phyloP scores from a whole-genome alignment of 768 basidiomycete species.

The Phylloporus sp. region DNA sequence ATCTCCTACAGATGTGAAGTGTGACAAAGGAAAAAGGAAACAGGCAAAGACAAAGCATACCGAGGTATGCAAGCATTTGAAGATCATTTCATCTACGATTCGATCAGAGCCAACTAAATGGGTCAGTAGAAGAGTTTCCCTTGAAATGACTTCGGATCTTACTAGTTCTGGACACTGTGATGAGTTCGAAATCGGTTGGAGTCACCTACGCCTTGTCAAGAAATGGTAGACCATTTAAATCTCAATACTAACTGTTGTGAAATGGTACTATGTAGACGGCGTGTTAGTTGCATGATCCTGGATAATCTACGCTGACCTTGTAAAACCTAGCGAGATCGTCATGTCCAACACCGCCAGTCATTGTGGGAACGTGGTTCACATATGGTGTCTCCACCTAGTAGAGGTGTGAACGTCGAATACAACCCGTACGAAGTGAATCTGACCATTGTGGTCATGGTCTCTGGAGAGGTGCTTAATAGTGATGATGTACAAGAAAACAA shows the following conservation, averaged over 20 bases:
- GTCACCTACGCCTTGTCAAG: conserved; percentile 29
- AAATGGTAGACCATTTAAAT: neutral
- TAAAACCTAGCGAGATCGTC: conserved; percentile 44
- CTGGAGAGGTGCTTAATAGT: conserved; percentile 17
- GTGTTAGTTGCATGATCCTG: neutral
- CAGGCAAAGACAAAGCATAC: conserved; percentile 14
- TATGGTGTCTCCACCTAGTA: conserved; percentile 39
- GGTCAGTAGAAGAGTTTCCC: neutral
- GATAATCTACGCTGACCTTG: conserved; percentile 26
- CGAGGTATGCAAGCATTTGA: conserved; percentile 38
- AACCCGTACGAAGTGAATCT: neutral
- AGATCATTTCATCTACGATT: conserved; percentile 46
- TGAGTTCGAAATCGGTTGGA: conserved; percentile 37
- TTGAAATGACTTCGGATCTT: conserved; percentile 3
- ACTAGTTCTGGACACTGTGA: conserved; percentile 40
- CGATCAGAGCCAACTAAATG: conserved; percentile 37
- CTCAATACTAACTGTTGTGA: conserved; percentile 27
- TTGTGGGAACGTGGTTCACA: conserved; percentile 40
- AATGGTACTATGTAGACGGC: conserved; percentile 34
- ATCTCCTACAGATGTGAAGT: conserved; percentile 31
- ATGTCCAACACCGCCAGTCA: conserved; percentile 44
- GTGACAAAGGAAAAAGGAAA: neutral
- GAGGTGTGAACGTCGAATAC: neutral
- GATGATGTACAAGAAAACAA: neutral
- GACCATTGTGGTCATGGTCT: conserved; percentile 42